Conservation (phyloP, 2,329 filamentous ascomycete genomes). For the Aspergillus costaricaensis region DNA sequence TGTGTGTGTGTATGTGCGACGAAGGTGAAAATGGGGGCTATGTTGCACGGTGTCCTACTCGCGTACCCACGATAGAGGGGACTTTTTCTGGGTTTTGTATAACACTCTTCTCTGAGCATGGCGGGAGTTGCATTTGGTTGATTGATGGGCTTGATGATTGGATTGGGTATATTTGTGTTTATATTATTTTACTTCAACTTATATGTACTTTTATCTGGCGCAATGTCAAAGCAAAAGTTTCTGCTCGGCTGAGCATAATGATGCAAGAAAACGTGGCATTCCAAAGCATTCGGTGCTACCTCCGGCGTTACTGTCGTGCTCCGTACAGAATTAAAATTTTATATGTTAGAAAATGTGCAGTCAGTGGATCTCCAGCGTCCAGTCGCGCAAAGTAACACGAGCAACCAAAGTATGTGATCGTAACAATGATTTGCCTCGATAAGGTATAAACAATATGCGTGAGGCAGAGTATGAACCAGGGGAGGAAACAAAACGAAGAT, state of each 20-base stretch:
- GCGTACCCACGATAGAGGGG: constrained; percentile 3
- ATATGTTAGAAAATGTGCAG: neutral
- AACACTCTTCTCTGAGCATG: constrained; percentile 38
- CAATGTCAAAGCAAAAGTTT: neutral
- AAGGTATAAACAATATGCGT: constrained; percentile 4
- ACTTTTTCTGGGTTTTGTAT: constrained; percentile 23
- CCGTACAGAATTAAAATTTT: neutral
- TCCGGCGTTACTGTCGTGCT: neutral
- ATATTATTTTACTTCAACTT: neutral
- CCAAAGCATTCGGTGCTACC: neutral
- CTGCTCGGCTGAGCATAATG: neutral
- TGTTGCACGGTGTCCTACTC: constrained; percentile 24
- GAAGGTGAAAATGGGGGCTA: neutral
- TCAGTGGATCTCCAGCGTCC: neutral
- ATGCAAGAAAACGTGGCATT: neutral
- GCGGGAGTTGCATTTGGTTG: constrained; percentile 28
- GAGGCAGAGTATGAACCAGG: neutral
- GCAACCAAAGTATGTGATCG: constrained; percentile 12
- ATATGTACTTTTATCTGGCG: neutral
- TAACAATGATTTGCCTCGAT: constrained; percentile 14
- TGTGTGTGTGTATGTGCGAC: neutral
- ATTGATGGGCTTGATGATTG: neutral
- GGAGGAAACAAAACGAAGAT: constrained; percentile 12
- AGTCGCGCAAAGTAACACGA: neutral
- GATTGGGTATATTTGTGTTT: constrained; percentile 9